Evolutionary conservation across 768 basidiomycete species (phyloP), one percentile per base, ranked within the genome.

Genomic region (Suillus discolor): DNA sequence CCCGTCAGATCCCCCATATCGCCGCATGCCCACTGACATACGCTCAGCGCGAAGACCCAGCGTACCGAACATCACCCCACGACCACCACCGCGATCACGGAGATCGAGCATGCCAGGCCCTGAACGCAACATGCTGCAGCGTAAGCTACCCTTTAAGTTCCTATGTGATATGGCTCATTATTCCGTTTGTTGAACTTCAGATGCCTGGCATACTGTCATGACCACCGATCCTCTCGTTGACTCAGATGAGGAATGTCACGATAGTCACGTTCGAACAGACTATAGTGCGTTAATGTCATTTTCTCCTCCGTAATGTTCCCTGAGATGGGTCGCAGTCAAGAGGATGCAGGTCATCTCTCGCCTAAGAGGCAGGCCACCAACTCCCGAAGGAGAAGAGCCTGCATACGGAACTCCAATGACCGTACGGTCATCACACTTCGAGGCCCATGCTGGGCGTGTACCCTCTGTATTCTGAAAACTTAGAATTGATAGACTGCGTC

Each of bases 211-310:
- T 70, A 81, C 85, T 18, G 81, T 88, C 64, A 84, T 81, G 62
- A 86, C 83, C 38, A 85, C 86, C 44, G 92, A 93, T 71, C 88
- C 92, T n/a, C 79, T 93, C 36, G 77, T 82, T 60, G 90, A 92
- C 75, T 93, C 92, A 36, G 92, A 92, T 66, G 89, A 91, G 51
- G 89, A 91, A 71, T 77, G 79, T 57, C 82, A 80, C 16, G 89
- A 92, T 70, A 89, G 90, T 70, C 80, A 89, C 69, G 79, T 84
- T 42, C 84, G 87, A 39, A 78, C 84, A 57, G 91, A 92, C 70
- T 91, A 90, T 70, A 76, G 91, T 92, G 66, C 62, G 85, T 60
- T 23, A 18, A 42, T 42, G 3, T 9, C 3, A 16, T 60, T 60
- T 28, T 28, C 18, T 20, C 11, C 16, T 42, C 25, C 11, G n/a